Evolutionary conservation across 768 basidiomycete species (phyloP).

Genomic region (Coprinopsis strossmayeri): DNA sequence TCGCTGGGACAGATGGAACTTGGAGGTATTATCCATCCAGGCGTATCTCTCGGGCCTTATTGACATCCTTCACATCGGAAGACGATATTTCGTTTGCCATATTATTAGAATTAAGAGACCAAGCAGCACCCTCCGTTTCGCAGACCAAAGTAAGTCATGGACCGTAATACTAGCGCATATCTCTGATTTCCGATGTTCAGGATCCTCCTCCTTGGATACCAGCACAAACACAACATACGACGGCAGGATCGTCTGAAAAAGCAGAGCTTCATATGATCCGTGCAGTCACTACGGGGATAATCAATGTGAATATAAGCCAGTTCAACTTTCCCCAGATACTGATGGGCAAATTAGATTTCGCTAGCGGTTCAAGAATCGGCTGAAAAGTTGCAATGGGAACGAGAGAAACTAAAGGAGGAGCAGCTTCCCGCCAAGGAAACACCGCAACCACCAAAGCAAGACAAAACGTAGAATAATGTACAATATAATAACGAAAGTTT

Average conservation of each 20-base stretch:
- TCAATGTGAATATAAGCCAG: slow-evolving; percentile 46
- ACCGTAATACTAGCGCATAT: neutral
- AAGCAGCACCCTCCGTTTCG: slow-evolving; percentile 46
- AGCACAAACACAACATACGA: slow-evolving; percentile 63
- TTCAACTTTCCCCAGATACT: neutral
- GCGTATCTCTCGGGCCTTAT: too few relatives aligned
- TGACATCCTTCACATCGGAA: slow-evolving; percentile 16
- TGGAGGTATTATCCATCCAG: too few relatives aligned
- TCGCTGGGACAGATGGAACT: slow-evolving; percentile 55
- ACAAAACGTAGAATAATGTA: slow-evolving; percentile 19
- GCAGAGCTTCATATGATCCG: slow-evolving; percentile 72
- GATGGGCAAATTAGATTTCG: slow-evolving; percentile 42
- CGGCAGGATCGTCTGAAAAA: slow-evolving; percentile 52
- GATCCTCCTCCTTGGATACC: slow-evolving; percentile 80
- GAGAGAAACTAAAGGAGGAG: slow-evolving; percentile 21
- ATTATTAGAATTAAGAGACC: slow-evolving; percentile 73
- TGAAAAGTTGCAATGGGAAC: slow-evolving; percentile 43
- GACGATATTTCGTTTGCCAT: slow-evolving; percentile 78
- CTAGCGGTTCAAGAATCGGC: slow-evolving; percentile 77
- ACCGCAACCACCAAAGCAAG: slow-evolving; percentile 13
- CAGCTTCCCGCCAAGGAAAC: slow-evolving; percentile 13
- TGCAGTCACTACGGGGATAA: slow-evolving; percentile 77
- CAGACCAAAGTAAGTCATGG: slow-evolving; percentile 34
- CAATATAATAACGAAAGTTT: slow-evolving; percentile 16
- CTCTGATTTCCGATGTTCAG: slow-evolving; percentile 21